Conservation (phyloP, 345 rosid species). For the Viola odorata region DNA sequence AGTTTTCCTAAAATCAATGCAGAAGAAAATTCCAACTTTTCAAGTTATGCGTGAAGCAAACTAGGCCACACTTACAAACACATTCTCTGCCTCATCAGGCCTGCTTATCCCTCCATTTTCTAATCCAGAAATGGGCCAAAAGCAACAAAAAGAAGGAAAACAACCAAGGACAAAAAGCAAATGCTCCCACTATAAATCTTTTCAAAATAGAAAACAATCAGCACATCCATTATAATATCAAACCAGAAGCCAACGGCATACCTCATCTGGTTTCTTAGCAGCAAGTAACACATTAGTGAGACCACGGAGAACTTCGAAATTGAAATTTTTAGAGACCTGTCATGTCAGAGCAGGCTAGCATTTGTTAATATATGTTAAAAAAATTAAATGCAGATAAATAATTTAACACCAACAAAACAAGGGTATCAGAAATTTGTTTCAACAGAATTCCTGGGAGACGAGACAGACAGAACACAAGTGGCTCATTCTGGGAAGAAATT, state of each 20-base stretch:
- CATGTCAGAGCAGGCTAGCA: slow-evolving; percentile 8
- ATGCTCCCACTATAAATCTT: neutral
- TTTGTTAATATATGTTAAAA: neutral
- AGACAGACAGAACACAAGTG: no score
- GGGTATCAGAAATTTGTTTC: no score
- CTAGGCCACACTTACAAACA: no score
- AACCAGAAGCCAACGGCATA: slow-evolving; percentile 20
- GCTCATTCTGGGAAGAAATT: no score
- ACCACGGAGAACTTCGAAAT: slow-evolving; percentile 82
- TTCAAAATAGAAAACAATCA: neutral
- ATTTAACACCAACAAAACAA: no score
- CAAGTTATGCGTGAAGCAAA: no score
- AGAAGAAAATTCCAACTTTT: no score
- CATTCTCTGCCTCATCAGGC: no score
- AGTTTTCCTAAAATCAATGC: no score
- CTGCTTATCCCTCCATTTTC: no score
- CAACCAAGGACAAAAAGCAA: neutral
- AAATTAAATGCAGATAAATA: neutral
- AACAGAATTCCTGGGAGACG: no score
- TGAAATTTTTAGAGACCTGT: slow-evolving; percentile 54
- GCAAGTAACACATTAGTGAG: slow-evolving; percentile 75
- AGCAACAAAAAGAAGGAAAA: neutral
- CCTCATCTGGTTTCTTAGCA: slow-evolving; percentile 92
- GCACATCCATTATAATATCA: neutral
- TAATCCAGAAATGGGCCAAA: no score